Evolutionary conservation across 441 rosid genomes (phyloP).

Genomic region (Euphorbia corollata): DNA sequence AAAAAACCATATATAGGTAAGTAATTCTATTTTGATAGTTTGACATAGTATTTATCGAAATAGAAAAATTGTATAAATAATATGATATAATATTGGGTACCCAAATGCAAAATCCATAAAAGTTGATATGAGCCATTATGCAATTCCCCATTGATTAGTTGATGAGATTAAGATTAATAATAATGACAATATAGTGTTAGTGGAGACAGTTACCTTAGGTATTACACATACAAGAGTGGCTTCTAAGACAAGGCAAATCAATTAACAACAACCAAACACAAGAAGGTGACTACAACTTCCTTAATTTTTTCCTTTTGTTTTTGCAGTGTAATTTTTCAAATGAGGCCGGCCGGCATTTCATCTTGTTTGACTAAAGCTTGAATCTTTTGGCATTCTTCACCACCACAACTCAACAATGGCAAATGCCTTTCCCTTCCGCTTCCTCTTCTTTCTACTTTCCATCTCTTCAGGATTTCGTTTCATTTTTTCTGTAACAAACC

Average conservation of each 20-base stretch:
- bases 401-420: not conserved
- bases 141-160: no score
- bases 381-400: not conserved
- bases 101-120: no score
- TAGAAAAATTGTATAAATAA: not conserved
- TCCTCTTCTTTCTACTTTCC: slow-evolving; percentile 33
- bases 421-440: slow-evolving; percentile 16
- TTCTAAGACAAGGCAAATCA: slow-evolving; percentile 55
- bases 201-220: slow-evolving; percentile 21
- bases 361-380: not conserved
- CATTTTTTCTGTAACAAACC: slow-evolving; percentile 49
- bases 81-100: not conserved
- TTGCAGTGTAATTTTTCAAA: slow-evolving; percentile 12
- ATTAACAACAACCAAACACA: slow-evolving; percentile 20
- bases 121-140: no score
- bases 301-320: slow-evolving; percentile 20
- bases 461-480: slow-evolving; percentile 25
- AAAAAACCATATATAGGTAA: no score
- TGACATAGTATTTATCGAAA: not conserved
- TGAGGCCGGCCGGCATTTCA: slow-evolving; percentile 12
- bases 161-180: slow-evolving; percentile 1
- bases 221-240: slow-evolving; percentile 32
- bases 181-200: slow-evolving; percentile 10
- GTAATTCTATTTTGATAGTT: no score
- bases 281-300: slow-evolving; percentile 16